Evolutionary conservation across 106 monocot genomes (phyloP).

Genomic region (Acorus gramineus): DNA sequence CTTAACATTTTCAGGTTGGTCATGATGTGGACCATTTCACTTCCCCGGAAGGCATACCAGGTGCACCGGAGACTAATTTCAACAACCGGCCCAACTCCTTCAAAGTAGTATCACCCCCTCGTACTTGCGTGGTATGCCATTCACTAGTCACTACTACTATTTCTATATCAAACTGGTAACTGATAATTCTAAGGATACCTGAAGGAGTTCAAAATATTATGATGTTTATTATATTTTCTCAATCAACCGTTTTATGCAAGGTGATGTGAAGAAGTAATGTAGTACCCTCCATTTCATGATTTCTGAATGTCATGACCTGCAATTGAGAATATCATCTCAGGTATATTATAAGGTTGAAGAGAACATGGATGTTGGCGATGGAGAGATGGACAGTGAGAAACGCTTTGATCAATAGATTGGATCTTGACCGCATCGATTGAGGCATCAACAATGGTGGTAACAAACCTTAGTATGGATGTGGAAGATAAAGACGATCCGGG

Average conservation of each 20-base stretch:
- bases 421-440: too few species aligned
- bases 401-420: background rate
- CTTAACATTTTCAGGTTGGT: conserved; percentile 39
- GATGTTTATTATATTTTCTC: background rate
- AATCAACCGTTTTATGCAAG: background rate
- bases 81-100: conserved; percentile 92
- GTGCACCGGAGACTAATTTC: conserved; percentile 77
- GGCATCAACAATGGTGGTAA: background rate
- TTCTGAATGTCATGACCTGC: too few species aligned
- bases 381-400: conserved; percentile 3
- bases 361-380: conserved; percentile 2
- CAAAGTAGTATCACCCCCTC: conserved; percentile 60
- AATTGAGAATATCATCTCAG: conserved; percentile 16
- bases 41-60: conserved; percentile 71
- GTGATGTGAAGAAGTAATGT: too few species aligned
- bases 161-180: background rate
- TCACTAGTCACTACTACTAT: background rate
- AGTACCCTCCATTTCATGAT: too few species aligned
- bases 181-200: background rate
- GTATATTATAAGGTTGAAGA: conserved; percentile 70
- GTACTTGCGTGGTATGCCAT: conserved; percentile 60
- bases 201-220: background rate
- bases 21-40: conserved; percentile 87
- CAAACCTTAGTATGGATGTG: background rate
- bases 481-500: background rate